Evolutionary conservation across 305 asterid species (phyloP).

Genomic region (Rubia peregrina): DNA sequence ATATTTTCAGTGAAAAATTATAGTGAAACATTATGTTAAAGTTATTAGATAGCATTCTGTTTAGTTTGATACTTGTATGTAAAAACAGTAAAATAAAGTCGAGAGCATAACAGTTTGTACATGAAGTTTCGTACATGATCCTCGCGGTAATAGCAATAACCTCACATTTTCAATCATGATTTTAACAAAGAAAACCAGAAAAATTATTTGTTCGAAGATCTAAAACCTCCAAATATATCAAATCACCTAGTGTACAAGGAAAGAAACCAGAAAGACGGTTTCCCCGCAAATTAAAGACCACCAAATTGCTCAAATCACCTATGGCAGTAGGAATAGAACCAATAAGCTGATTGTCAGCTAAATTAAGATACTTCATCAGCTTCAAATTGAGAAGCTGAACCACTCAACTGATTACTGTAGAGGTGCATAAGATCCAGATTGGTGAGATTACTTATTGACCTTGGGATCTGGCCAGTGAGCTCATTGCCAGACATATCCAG

Average conservation of each 20-base stretch:
- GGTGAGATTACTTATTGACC: not conserved
- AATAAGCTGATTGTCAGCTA: conserved; percentile 42
- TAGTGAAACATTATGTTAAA: no score
- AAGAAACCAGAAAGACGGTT: not conserved
- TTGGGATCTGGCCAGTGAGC: not conserved
- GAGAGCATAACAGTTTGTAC: no score
- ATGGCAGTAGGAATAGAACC: conserved; percentile 22
- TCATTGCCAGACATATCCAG: not conserved
- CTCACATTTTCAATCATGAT: not conserved
- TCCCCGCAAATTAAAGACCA: not conserved
- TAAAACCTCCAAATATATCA: not conserved
- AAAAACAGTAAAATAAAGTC: no score
- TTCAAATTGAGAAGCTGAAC: conserved; percentile 43
- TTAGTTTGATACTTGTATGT: no score
- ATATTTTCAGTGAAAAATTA: no score
- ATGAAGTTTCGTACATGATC: no score
- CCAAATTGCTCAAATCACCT: conserved; percentile 23
- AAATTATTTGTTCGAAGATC: not conserved
- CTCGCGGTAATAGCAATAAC: no score
- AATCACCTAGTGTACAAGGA: conserved; percentile 7
- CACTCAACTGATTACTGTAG: conserved; percentile 31
- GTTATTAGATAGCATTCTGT: not conserved
- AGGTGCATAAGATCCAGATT: not conserved
- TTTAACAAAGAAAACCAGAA: not conserved
- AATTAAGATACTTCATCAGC: conserved; percentile 50